A percentile compares a stretch with the other conserved stretches of the same genome.
Conservation (phyloP, 305 asterid species). For the Rubia peregrina region DNA sequence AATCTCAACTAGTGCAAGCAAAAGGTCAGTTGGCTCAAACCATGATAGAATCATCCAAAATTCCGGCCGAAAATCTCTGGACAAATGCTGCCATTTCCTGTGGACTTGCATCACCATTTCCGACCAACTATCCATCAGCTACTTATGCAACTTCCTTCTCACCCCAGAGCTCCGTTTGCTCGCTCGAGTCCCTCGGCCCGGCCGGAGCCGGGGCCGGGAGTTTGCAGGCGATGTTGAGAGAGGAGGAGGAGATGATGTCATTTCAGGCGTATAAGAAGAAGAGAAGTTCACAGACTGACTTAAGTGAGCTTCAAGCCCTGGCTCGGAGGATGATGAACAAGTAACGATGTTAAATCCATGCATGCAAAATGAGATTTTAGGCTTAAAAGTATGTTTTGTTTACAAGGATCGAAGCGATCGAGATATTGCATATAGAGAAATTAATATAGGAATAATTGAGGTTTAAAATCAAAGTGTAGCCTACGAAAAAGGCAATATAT, state of each 20-base stretch:
- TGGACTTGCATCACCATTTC: slow-evolving; percentile 8
- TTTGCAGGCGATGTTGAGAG: slow-evolving; percentile 31
- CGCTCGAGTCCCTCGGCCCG: slow-evolving; percentile 46
- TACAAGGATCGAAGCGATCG: background rate
- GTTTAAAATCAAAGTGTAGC: slow-evolving; percentile 2
- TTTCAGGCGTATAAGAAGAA: slow-evolving; percentile 30
- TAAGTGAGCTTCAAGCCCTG: slow-evolving; percentile 76
- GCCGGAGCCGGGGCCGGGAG: slow-evolving; percentile 12
- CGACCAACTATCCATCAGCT: slow-evolving; percentile 4
- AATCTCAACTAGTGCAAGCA: slow-evolving; percentile 62
- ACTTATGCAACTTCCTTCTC: slow-evolving; percentile 20
- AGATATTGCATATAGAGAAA: slow-evolving; percentile 12
- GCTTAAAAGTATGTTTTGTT: background rate
- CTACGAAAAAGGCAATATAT: background rate
- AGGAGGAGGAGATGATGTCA: slow-evolving; percentile 11
- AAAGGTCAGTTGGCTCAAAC: slow-evolving; percentile 52
- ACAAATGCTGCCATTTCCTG: background rate
- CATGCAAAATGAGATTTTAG: background rate
- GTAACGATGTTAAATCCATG: background rate
- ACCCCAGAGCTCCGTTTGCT: slow-evolving; percentile 27
- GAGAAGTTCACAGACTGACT: slow-evolving; percentile 54
- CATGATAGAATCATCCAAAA: slow-evolving; percentile 33
- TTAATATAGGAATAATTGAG: background rate
- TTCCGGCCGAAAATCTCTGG: slow-evolving; percentile 17
- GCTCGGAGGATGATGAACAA: slow-evolving; percentile 46